A percentile compares a stretch with the other conserved stretches of the same genome.
Conservation (phyloP, 1,284 basidiomycete genomes). For the Heterobasidion parviporum region DNA sequence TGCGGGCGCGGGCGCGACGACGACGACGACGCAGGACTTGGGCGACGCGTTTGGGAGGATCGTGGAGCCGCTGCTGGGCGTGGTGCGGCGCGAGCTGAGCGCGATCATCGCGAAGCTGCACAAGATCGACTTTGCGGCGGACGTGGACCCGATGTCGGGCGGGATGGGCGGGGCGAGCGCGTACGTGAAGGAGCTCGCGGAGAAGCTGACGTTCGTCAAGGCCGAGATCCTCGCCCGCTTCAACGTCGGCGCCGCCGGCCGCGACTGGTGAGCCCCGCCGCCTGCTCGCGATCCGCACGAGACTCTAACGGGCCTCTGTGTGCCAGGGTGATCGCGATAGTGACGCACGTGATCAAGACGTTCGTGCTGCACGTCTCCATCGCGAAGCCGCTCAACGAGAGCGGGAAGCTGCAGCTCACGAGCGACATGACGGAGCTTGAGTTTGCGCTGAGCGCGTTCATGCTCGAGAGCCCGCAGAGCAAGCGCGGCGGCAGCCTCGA, state of each 20-base stretch:
- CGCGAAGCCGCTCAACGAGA: constrained; percentile 80
- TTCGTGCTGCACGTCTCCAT: constrained; percentile 90
- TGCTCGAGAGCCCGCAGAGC: constrained; percentile 48
- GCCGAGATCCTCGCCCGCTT: constrained; percentile 67
- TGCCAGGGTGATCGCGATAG: constrained; percentile 57
- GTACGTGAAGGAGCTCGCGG: constrained; percentile 86
- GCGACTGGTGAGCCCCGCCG: constrained; percentile 49
- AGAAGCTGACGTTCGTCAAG: constrained; percentile 78
- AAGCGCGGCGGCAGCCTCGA: constrained; percentile 62
- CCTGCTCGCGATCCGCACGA: neutral
- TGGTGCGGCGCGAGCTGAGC: constrained; percentile 73
- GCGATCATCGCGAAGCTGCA: constrained; percentile 77
- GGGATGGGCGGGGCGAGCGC: constrained; percentile 67
- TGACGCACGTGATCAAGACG: constrained; percentile 68
- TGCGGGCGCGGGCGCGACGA: too few species aligned
- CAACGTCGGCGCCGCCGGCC: constrained; percentile 58
- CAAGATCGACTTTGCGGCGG: constrained; percentile 64
- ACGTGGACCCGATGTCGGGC: constrained; percentile 52
- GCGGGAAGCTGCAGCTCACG: constrained; percentile 85
- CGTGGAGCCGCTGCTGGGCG: constrained; percentile 60
- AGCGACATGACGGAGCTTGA: constrained; percentile 95
- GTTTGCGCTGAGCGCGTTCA: constrained; percentile 77
- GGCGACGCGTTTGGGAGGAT: constrained; percentile 52
- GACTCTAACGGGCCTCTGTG: neutral
- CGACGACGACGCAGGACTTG: constrained; percentile 41